Percentiles rank a stretch among this genome's conserved stretches.
These are phyloP conservation scores for Volutella citrinella DNA, from an alignment of 2,329 filamentous ascomycete species.

Conservation along the genomic window DNA sequence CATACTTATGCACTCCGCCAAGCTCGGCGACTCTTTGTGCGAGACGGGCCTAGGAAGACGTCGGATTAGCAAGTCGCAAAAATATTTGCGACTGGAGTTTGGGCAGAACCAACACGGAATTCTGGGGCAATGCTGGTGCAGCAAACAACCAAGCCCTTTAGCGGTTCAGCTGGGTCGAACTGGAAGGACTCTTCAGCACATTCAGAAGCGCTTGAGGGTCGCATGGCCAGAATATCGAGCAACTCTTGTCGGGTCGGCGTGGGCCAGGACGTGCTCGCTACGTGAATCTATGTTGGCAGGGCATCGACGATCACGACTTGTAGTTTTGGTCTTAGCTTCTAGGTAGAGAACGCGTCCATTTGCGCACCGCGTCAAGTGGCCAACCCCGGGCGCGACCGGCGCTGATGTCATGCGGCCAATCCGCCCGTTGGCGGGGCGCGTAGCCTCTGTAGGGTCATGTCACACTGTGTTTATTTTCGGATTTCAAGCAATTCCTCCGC, in stretches of 20 bases:
- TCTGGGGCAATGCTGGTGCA: conserved; percentile 82
- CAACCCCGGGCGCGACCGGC: conserved; percentile 4
- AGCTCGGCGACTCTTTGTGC: conserved; percentile 69
- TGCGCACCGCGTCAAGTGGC: conserved; percentile 23
- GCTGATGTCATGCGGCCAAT: conserved; percentile 18
- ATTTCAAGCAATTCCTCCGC: too few species aligned
- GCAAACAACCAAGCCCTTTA: conserved; percentile 74
- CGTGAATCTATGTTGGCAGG: too few species aligned
- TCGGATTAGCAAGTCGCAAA: too few species aligned
- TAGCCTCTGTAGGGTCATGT: background rate
- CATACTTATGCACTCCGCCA: conserved; percentile 82
- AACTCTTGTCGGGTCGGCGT: too few species aligned
- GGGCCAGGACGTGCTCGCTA: too few species aligned
- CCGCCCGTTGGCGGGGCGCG: too few species aligned
- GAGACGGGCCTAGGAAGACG: too few species aligned
- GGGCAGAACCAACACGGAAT: too few species aligned
- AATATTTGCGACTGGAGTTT: too few species aligned
- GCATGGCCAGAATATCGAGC: conserved; percentile 29
- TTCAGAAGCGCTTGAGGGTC: conserved; percentile 22
- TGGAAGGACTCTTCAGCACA: conserved; percentile 26
- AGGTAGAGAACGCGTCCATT: conserved; percentile 19
- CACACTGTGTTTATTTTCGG: too few species aligned
- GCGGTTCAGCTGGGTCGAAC: conserved; percentile 59
- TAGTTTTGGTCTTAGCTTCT: conserved; percentile 18
- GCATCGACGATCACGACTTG: too few species aligned